Conservation (phyloP, 2,329 filamentous ascomycete species). For the Penicillium sp. region DNA sequence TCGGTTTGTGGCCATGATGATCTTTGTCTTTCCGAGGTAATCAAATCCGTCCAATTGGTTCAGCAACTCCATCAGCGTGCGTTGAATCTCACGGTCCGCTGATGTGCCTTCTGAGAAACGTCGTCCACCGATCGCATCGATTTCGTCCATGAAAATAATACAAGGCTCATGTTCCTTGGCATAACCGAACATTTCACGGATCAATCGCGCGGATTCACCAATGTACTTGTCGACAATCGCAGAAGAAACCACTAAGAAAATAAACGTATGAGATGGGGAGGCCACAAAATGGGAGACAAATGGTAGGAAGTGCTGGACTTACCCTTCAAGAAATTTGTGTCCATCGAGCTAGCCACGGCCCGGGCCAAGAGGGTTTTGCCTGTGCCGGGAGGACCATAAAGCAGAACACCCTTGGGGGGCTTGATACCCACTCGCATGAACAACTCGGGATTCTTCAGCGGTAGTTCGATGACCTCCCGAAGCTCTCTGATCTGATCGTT, state of each 20-base stretch:
- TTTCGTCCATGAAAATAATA: constrained; percentile 99
- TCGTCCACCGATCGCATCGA: constrained; percentile 94
- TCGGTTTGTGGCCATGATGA: constrained; percentile 98
- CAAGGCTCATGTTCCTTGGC: constrained; percentile 99
- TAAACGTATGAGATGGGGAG: constrained; percentile 4
- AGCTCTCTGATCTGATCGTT: constrained; percentile 98
- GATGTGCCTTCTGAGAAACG: constrained; percentile 96
- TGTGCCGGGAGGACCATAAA: constrained; percentile 94
- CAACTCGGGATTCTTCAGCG: constrained; percentile 96
- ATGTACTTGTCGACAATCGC: constrained; percentile 99
- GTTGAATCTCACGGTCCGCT: constrained; percentile 95
- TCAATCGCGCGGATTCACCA: constrained; percentile 91
- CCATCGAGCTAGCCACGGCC: constrained; percentile 90
- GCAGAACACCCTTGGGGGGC: constrained; percentile 90
- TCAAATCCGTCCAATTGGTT: constrained; percentile 99
- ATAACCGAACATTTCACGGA: constrained; percentile 99
- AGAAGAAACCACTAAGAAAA: constrained; percentile 75
- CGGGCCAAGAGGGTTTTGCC: constrained; percentile 92
- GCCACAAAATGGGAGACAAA: background rate
- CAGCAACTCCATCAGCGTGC: constrained; percentile 95
- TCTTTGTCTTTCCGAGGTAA: constrained; percentile 98
- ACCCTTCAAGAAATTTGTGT: constrained; percentile 99
- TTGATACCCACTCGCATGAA: constrained; percentile 98
- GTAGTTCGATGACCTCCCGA: constrained; percentile 94
- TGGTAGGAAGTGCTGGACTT: constrained; percentile 20